phyloP scores from a whole-genome alignment of 2,329 filamentous ascomycete species.

The Hypomyces perniciosus region DNA sequence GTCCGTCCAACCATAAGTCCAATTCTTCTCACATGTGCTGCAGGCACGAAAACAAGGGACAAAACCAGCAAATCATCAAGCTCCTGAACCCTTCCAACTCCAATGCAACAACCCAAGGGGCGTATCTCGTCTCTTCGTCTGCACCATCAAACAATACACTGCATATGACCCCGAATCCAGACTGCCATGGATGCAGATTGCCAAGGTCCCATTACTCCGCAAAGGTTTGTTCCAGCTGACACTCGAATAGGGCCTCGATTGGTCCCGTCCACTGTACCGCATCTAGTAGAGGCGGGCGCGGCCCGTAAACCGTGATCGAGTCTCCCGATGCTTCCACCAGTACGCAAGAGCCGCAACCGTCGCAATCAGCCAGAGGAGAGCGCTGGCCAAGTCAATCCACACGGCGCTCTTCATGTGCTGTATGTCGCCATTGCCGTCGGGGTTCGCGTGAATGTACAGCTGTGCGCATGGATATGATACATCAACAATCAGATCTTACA shows the following conservation, averaged over 20 bases:
- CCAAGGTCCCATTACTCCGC: too few relatives aligned
- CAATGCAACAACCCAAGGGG: conserved; percentile 4
- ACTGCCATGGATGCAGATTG: conserved; percentile 2
- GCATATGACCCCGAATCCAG: background rate
- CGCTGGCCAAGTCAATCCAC: conserved; percentile 72
- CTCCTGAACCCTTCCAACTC: background rate
- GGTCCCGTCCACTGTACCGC: too few relatives aligned
- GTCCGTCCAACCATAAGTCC: background rate
- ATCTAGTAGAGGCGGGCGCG: conserved; percentile 44
- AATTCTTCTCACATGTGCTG: background rate
- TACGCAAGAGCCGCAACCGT: conserved; percentile 49
- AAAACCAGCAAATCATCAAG: background rate
- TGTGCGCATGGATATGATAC: conserved; percentile 20
- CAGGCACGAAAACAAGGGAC: background rate
- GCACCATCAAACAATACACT: background rate
- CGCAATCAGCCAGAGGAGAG: conserved; percentile 69
- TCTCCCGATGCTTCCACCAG: conserved; percentile 52
- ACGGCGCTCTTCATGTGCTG: conserved; percentile 79
- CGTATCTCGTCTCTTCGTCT: conserved; percentile 3
- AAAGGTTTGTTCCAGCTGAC: too few relatives aligned
- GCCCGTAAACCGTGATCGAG: conserved; percentile 51
- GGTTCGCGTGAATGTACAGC: conserved; percentile 66
- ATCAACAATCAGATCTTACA: too few relatives aligned
- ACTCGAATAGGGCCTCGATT: too few relatives aligned
- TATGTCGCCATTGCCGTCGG: conserved; percentile 58